Percentiles rank a stretch among this genome's conserved stretches.
Conservation (phyloP, 306 rosid genomes). For the Glycine tomentella region DNA sequence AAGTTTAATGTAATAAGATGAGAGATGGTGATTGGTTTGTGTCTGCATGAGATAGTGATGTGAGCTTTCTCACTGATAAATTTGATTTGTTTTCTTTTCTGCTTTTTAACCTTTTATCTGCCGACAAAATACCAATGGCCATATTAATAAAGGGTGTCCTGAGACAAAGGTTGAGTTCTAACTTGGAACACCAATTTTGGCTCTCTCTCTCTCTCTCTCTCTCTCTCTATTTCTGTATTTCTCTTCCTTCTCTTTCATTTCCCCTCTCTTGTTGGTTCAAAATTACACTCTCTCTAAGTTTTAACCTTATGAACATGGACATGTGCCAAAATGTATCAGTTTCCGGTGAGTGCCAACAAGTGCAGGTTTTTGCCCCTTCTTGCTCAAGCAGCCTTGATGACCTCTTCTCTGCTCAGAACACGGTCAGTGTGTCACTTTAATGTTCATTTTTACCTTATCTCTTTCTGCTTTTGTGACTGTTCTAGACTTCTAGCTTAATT, state of each 20-base stretch:
- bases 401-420: constrained; percentile 71
- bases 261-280: constrained; percentile 42
- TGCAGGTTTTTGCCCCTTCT: constrained; percentile 49
- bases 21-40: constrained; percentile 47
- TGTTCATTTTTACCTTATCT: constrained; percentile 15
- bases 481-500: constrained; percentile 4
- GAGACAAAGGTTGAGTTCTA: constrained; percentile 41
- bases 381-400: constrained; percentile 61
- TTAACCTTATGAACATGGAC: constrained; percentile 55
- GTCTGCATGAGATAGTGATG: constrained; percentile 55
- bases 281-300: not conserved
- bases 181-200: constrained; percentile 40
- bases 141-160: constrained; percentile 51
- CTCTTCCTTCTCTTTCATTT: constrained; percentile 8
- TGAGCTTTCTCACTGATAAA: constrained; percentile 51
- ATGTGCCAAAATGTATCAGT: constrained; percentile 59
- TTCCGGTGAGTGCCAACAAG: constrained; percentile 58
- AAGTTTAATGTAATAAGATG: constrained; percentile 32
- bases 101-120: constrained; percentile 65
- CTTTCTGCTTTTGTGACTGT: not conserved
- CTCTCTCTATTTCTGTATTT: not conserved
- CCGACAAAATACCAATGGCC: constrained; percentile 75
- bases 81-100: constrained; percentile 42
- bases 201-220: too few relatives aligned
- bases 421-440: constrained; percentile 53